phyloP scores from a whole-genome alignment of 116 monocot species.

The Thalassia testudinum region DNA sequence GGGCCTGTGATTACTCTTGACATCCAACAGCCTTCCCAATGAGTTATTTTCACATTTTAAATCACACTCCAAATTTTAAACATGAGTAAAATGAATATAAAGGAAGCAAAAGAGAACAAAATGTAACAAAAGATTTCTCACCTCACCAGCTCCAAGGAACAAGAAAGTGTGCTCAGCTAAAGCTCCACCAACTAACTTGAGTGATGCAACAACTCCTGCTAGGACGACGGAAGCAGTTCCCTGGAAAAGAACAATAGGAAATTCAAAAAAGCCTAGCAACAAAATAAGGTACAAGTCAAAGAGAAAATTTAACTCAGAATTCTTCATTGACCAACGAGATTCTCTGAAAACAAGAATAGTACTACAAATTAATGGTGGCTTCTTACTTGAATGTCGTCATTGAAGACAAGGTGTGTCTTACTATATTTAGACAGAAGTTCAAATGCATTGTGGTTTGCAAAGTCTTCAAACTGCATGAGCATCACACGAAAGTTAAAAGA shows the following conservation, averaged over 20 bases:
- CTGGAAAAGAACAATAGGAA: constrained; percentile 17
- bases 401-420: constrained; percentile 52
- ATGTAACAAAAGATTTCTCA: constrained; percentile 4
- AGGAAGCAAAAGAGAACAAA: too few species aligned
- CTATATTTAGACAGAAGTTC: constrained; percentile 49
- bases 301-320: neutral
- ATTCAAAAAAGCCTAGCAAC: neutral
- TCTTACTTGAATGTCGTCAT: constrained; percentile 51
- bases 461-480: constrained; percentile 66
- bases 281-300: neutral
- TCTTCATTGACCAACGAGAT: neutral
- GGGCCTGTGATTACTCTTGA: too few species aligned
- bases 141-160: constrained; percentile 88
- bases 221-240: constrained; percentile 81
- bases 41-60: too few species aligned
- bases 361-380: too few species aligned
- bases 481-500: too few species aligned
- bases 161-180: constrained; percentile 57
- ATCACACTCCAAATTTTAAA: too few species aligned
- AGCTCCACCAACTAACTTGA: constrained; percentile 59
- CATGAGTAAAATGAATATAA: too few species aligned
- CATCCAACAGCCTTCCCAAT: too few species aligned
- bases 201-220: constrained; percentile 52
- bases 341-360: too few species aligned
- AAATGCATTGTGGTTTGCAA: constrained; percentile 82